Evolutionary conservation across 169 alveolate genomes (phyloP), one percentile per base, ranked within the genome.

Genomic region (Babesia bovis): DNA sequence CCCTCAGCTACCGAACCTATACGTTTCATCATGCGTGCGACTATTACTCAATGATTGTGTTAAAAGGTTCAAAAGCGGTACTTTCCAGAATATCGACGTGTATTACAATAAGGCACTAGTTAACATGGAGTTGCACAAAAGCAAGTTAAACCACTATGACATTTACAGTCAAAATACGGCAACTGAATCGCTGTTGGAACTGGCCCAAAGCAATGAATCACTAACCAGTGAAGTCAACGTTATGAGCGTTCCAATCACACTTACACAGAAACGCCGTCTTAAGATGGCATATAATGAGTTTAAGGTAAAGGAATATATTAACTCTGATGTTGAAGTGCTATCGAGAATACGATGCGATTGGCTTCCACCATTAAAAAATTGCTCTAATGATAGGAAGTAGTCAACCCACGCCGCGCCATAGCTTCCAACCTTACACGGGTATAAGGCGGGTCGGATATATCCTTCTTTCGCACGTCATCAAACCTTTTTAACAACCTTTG

Each of bases 1-100:
- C 33, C 85, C 85, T 2, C 71, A 63, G 57, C 38, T 76, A 42
- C 85, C 85, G n/a, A 61, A 38, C 19, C 28, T 68, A 25, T 76
- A 56, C 38, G 60, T 52, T 21, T 40, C 42, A 49, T 7, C n/a
- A 52, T 76, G 82, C 50, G 47, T 63, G 13, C 32, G 59, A 44
- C 9, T 23, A 23, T 26, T 58, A 53, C 76, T 73, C 42, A 44
- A 30, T 15, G 36, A 45, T 57, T 36, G 59, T 36, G 47, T 47
- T 2, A 19, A 40, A 55, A 40, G 61, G 58, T 45, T 42, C 28
- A 28, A n/a, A 28, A 0, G 49, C 19, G 58, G 68, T 44, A 15
- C 15, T 1, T 60, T 63, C 10, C 3, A 28, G 60, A 7, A 59
- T 23, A 49, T 23, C 40, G 60, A 65, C 2, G 63, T 50, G 63